Evolutionary conservation across 1,139 yeast genomes (phyloP), one percentile per base, ranked within the genome.

Genomic region (Barnettozyma hawaiiensis): DNA sequence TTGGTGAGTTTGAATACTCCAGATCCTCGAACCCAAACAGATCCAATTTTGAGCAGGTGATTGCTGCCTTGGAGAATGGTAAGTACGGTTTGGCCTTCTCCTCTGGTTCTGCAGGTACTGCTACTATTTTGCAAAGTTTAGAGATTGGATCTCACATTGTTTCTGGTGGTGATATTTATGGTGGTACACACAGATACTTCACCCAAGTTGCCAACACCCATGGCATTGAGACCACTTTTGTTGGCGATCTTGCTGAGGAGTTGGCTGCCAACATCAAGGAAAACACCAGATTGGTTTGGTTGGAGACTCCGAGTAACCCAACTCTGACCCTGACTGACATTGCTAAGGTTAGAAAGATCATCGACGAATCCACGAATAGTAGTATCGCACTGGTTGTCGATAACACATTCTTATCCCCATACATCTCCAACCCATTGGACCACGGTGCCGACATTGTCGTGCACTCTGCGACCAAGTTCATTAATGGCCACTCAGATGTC

Each of bases 391-490:
- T 86, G 52, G 95, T 82, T 33, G 96, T 87, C 46, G 97, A 90
- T 71, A 85, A 92, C 71, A 90, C 97, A 28, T 89, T 90, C 75
- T 74, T 90, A 60, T 87, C 96, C 16, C 97, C 97, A 54, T 92
- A 92, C 65, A 69, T 86, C 59, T 85, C 90, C 49, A 85, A 86
- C 70, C 96, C 96, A 52, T 74, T 86, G 62, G 68, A 65, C 50
- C 80, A 73, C 55, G 96, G 96, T 50, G 96, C 95, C 43, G 95
- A 85, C 61, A 75, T 85, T 47, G 95, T 85, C 44, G 82, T 84
- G 37, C 96, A 86, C 69, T 84, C 95, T 21, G 95, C 86, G 51
- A 86, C 96, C 60, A 86, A 86, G 69, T 86, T 85, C 73, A 82
- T 86, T 64, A 86, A 86, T 62, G 96, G 96, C 52, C 96, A 86